Evolutionary conservation across 164 flowering plant species (phyloP), one percentile per base, ranked within the genome.

Genomic region (Umbilicus rupestris): DNA sequence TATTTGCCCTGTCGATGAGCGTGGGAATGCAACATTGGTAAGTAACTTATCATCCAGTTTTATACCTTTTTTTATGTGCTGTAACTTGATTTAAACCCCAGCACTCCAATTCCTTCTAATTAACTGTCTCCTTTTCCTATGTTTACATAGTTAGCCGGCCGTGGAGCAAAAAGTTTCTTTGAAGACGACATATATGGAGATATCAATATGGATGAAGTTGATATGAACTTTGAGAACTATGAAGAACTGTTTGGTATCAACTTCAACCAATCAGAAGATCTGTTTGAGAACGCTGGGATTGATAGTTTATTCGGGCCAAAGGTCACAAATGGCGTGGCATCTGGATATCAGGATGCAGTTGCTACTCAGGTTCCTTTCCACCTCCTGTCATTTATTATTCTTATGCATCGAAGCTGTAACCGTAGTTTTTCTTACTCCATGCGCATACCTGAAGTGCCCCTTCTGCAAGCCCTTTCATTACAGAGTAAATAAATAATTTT

Each of bases 181-280:
- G 87, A 80, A 63, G 85, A 78, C 68, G 73, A 45, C 49, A 45
- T 85, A 8, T 89, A 79, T 79, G 87, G 77, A 46, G 88, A 85
- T 66, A 77, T 87, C 65, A 71, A 77, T 68, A 81, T 85, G 84
- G 86, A 78, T 81, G 98, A 87, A 78, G 75, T 83, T 66, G 96
- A 89, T 73, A 55, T 88, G 69, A 80, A 71, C 73, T 72, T 88
- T 66, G 96, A 93, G 69, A 89, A 84, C 74, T 94, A 89, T 72
- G 97, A 91, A 60, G 95, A 89, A 73, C 80, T 90, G 29, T 90
- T 94, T 79, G 93, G 90, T 49, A 71, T 74, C 20, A 71, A 85
- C 58, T 82, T 78, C 45, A 79, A 78, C 70, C 72, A 83, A 57
- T 79, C 88, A n/a, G 86, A 87, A 65, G 80, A 82, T 58, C 80